Base-by-base conservation (phyloP, 768 basidiomycete species). In the Termitomyces eurrhizus region DNA sequence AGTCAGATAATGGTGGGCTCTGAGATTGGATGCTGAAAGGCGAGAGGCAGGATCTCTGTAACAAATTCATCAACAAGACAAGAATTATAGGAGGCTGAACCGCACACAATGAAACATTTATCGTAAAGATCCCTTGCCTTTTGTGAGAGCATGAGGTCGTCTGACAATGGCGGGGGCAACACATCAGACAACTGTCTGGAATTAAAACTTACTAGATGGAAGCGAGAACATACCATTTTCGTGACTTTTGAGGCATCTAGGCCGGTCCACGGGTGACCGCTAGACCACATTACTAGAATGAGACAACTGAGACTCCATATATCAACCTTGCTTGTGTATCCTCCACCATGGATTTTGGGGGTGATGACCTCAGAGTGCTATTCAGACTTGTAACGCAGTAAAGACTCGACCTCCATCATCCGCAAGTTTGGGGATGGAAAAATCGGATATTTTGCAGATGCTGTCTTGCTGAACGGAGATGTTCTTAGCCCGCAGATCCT, bases 251-350 rank as follows among this genome's bases (percentile, higher is more conserved):
- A 81, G 65, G 85, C 85, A 72, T 95, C 92, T 64, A 94, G 88
- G 32, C 90, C 89, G 11, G 80, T 85, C 96, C 96, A 98, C 2
- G 96, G 96, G 42, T 94, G 77, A 67, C 86, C 83, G 21, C 94
- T 96, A 14, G 91, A 89, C 88, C 93, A 95, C 97, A 98, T 99
- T 74, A 98, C 96, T 65, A 98, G 79, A 16, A 95, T 89, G 16
- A 98, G 91, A 75, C 96, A 99, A 1, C 97, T 97, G 5, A 98
- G 83, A 72, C 93, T 93, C 97, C 96, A 98, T 66, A 98, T 95
- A 70, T 98, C 97, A 52, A 96, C 87, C 75, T 99, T 98, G 68
- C 89, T 90, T 65, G 92, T 95, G 73, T 98, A 98, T 0, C 93
- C 55, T 29, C 49, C 48, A 39, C 60, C 93, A 64, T 89, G 87